Conservation (phyloP, 768 basidiomycete species). For the Agrocybe praecox region DNA sequence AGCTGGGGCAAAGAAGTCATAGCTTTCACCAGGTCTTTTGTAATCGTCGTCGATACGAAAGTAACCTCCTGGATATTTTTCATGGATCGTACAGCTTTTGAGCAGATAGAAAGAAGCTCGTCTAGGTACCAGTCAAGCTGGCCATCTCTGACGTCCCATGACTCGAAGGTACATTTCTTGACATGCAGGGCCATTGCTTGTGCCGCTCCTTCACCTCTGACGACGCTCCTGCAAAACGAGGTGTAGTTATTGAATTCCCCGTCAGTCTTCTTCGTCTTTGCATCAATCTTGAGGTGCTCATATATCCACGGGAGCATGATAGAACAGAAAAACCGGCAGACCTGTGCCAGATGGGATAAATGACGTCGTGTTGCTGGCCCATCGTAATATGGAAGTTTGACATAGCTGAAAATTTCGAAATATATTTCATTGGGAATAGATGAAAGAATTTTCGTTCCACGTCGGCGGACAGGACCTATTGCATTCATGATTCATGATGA, state of each 20-base stretch:
- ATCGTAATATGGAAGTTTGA: neutral
- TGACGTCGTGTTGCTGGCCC: neutral
- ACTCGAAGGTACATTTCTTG: neutral
- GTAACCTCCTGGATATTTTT: neutral
- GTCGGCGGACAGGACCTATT: constrained; percentile 1
- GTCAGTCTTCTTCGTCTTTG: neutral
- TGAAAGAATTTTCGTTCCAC: neutral
- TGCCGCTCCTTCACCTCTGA: neutral
- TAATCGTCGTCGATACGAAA: neutral
- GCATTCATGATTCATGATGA: no score
- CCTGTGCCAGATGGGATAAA: neutral
- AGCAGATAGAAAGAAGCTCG: neutral
- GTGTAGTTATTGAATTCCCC: neutral
- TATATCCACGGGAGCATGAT: neutral
- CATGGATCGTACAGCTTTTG: neutral
- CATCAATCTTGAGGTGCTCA: neutral
- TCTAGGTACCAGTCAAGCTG: neutral
- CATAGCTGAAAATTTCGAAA: constrained; percentile 1
- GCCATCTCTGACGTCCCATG: neutral
- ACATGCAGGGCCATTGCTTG: neutral
- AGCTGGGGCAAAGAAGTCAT: neutral
- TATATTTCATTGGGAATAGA: constrained; percentile 7
- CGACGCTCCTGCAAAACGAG: neutral
- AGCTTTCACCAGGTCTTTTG: neutral
- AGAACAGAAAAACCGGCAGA: neutral